Evolutionary conservation across 164 flowering plant genomes (phyloP), one percentile per base, ranked within the genome.

Genomic region (Kalanchoe fedtschenkoi): DNA sequence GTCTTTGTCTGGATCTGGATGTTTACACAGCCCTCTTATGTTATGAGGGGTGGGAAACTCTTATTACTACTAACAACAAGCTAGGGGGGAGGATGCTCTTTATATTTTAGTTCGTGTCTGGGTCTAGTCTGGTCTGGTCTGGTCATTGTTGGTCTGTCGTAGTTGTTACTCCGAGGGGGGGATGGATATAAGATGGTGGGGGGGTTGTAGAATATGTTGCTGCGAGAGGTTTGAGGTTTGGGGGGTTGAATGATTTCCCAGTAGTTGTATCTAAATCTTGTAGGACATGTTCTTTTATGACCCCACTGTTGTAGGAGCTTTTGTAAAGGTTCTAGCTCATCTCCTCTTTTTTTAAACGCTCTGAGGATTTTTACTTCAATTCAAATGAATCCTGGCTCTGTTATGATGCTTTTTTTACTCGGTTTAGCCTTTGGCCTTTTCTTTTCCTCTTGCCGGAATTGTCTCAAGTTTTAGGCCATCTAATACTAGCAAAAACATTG

Each of bases 111-210:
- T 16, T 43, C 21, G 5, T 43, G 21, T 43, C 47, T n/a, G 47
- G 19, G 21, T 43, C 5, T 4, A 16, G 19, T 6, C 19, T 43
- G 47, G 47, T 43, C 21, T 43, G 19, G 47, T 43, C 5, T 43
- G 19, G 4, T 87, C 76, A 17, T 4, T 43, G 47, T 43, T 19
- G 44, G 47, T 43, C 47, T 43, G 47, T n/a, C n/a, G n/a, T n/a
- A n/a, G n/a, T 4, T 43, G 47, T 43, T 19, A 17, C 21, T 43
- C 47, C 19, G 47, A 43, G 19, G 7, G 47, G 22, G 47, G 10
- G 44, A 41, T 41, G 44, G 15, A 41, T 41, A 41, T 41, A 41
- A 41, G 15, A 41, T 0, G 44, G 47, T n/a, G n/a, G 21, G 85
- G 47, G 47, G 47, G 47, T 43, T 43, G 47, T 43, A 43, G 47